Percentiles rank a stretch among this genome's conserved stretches.
Conservation (phyloP, 2,329 filamentous ascomycete genomes). For the Pseudogymnoascus sp. region DNA sequence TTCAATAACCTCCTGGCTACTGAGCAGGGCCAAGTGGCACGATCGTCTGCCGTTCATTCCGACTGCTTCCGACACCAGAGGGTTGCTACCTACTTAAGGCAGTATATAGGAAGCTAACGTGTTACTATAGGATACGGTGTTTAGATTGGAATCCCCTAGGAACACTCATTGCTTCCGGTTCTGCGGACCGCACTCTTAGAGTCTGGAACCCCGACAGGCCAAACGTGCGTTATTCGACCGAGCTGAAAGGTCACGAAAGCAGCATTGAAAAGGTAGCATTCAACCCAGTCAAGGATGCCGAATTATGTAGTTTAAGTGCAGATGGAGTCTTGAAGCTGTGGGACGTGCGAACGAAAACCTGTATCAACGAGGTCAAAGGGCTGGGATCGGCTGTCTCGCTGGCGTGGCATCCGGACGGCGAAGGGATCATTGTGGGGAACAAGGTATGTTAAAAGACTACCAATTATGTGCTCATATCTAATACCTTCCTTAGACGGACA, state of each 20-base stretch:
- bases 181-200: constrained; percentile 60
- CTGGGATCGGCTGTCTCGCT: constrained; percentile 63
- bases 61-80: not conserved
- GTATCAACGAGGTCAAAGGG: constrained; percentile 60
- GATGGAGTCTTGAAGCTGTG: constrained; percentile 72
- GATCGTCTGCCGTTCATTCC: not conserved
- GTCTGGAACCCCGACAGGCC: constrained; percentile 77
- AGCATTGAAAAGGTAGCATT: constrained; percentile 70
- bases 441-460: constrained; percentile 43
- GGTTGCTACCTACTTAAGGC: not conserved
- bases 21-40: not conserved
- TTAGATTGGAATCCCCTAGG: constrained; percentile 88
- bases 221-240: constrained; percentile 65
- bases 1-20: not conserved
- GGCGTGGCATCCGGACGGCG: constrained; percentile 66
- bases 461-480: constrained; percentile 46
- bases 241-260: constrained; percentile 60
- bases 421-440: constrained; percentile 62
- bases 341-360: constrained; percentile 68
- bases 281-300: constrained; percentile 68
- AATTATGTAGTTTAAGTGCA: constrained; percentile 65
- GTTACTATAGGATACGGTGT: constrained; percentile 55
- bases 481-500: constrained; percentile 50
- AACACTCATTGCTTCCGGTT: constrained; percentile 74
- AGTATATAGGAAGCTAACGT: not conserved